phyloP scores from a whole-genome alignment of 306 rosid species.

The Adenanthera pavonina region DNA sequence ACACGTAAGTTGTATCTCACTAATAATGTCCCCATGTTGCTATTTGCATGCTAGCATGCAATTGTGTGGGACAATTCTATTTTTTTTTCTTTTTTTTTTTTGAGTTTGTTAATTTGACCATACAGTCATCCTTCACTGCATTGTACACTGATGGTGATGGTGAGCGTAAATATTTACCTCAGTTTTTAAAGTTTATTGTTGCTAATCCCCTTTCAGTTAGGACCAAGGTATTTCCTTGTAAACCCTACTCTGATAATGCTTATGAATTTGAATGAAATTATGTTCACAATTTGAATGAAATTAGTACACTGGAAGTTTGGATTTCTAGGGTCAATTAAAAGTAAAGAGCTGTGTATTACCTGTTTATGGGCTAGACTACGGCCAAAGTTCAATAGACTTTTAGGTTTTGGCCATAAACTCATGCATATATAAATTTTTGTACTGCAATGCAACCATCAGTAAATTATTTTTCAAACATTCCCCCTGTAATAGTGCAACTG shows the following conservation, averaged over 20 bases:
- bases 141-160: conserved; percentile 87
- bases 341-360: neutral
- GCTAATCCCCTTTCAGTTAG: conserved; percentile 96
- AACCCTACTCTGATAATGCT: conserved; percentile 16
- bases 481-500: too few species aligned
- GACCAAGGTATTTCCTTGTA: conserved; percentile 72
- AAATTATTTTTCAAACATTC: neutral
- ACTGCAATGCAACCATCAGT: neutral
- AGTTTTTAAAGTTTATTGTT: conserved; percentile 91
- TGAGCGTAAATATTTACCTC: conserved; percentile 97
- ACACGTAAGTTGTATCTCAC: conserved; percentile 65
- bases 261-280: conserved; percentile 12
- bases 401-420: conserved; percentile 1
- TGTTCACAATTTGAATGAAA: conserved; percentile 8
- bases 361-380: neutral
- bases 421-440: conserved; percentile 22
- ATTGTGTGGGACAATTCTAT: neutral
- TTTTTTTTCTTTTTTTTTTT: neutral
- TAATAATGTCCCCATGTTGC: conserved; percentile 1
- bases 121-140: conserved; percentile 57
- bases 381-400: neutral
- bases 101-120: conserved; percentile 9
- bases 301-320: neutral
- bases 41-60: neutral
- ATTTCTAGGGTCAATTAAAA: neutral